Evolutionary conservation across 148 eudicot genomes (phyloP), one percentile per base, ranked within the genome.

Genomic region (Cornus kousa): DNA sequence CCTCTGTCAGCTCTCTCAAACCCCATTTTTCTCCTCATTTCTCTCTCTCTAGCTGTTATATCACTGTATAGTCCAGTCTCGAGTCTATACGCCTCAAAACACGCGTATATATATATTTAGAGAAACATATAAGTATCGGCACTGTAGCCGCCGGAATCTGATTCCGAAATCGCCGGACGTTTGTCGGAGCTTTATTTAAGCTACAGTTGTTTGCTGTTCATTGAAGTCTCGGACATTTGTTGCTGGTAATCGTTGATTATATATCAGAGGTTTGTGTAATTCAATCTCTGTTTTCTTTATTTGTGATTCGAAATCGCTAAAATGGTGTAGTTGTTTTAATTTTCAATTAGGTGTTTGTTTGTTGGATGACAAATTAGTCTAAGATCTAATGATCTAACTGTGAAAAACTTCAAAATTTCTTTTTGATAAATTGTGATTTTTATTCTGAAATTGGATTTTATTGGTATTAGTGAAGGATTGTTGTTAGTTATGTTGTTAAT

Each of bases 101-200:
- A 5, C 59, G 32, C 33, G 9, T 14, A 53, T 5, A 43, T 12
- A 71, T 13, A 40, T 6, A 53, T 37, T 7, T 32, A 59, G 17
- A 66, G 16, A 57, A 0, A 40, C 28, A 32, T 19, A 24, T 9
- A 66, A 7, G 2, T 11, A 62, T 40, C 22, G 33, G 35, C 6
- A 64, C 3, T 40, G 33, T 16, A 35, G n/a, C 28, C 11, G 46
- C 72, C 46, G 48, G 72, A 14, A 4, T 12, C 5, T 53, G 17
- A 16, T 11, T 53, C 19, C 59, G 59, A 12, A 53, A 3, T 53
- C 37, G 28, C 65, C 62, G 75, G 65, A 50, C 16, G 20, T 7
- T 7, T 5, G 35, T 37, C 66, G 48, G 81, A 79, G 71, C 72
- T 73, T 39, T 9, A 60, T 43, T 79, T 73, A 73, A 53, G 77